Percentiles rank a stretch among this genome's conserved stretches.
Evolutionary conservation across 2,329 filamentous ascomycete genomes (phyloP).

Genomic region (Ceratocystis variospora): DNA sequence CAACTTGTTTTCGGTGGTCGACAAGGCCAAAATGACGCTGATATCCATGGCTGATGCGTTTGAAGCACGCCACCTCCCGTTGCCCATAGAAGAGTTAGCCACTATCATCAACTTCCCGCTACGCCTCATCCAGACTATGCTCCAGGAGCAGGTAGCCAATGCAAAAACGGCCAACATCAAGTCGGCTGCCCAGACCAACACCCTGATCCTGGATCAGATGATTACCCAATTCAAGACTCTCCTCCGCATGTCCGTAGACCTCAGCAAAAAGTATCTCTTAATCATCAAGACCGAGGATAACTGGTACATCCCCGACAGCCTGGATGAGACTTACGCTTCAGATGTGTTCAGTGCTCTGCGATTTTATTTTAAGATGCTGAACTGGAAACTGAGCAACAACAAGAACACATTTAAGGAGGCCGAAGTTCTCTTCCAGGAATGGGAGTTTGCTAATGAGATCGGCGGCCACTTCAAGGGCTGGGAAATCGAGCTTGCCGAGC

Average conservation of each 20-base stretch:
- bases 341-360: constrained; percentile 86
- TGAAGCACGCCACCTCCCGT: constrained; percentile 76
- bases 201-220: constrained; percentile 95
- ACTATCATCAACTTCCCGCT: constrained; percentile 96
- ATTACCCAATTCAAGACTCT: constrained; percentile 92
- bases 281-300: constrained; percentile 79
- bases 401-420: constrained; percentile 99
- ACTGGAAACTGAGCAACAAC: constrained; percentile 94
- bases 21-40: constrained; percentile 82
- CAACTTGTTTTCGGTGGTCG: constrained; percentile 72
- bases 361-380: constrained; percentile 97
- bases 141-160: constrained; percentile 78
- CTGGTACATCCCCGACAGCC: constrained; percentile 90
- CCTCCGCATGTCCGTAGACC: constrained; percentile 77
- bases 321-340: constrained; percentile 89
- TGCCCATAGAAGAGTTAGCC: constrained; percentile 90
- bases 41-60: constrained; percentile 78
- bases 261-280: constrained; percentile 75
- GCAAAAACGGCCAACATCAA: constrained; percentile 79
- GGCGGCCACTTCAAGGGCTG: constrained; percentile 83
- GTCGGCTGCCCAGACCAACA: constrained; percentile 79
- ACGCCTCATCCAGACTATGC: constrained; percentile 90
- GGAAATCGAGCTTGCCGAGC: constrained; percentile 92
- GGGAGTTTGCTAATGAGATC: constrained; percentile 92
- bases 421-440: constrained; percentile 92